Conservation (phyloP, 768 basidiomycete genomes). For the Phylloporus scabripes region DNA sequence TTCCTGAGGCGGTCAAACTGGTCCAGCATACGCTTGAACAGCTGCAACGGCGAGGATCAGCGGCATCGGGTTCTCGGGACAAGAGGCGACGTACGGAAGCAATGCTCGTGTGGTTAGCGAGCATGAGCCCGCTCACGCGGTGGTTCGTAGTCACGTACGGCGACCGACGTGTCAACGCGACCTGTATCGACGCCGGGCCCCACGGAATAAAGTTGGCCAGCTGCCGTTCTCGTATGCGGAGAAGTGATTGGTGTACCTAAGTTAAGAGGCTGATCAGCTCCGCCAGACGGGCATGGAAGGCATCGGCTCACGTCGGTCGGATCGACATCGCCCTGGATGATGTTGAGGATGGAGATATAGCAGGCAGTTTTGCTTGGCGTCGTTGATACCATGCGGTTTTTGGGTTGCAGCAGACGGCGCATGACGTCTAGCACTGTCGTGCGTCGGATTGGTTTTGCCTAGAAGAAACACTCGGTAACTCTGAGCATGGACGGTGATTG, state of each 20-base stretch:
- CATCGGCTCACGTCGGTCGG: constrained; percentile 73
- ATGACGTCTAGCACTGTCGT: constrained; percentile 98
- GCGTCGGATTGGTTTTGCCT: constrained; percentile 94
- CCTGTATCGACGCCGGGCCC: constrained; percentile 98
- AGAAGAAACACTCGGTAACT: not conserved
- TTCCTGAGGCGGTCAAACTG: constrained; percentile 86
- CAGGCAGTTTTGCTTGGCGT: constrained; percentile 88
- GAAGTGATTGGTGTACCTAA: constrained; percentile 93
- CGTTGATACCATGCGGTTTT: constrained; percentile 97
- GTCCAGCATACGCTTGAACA: constrained; percentile 94
- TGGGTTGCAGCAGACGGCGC: constrained; percentile 94
- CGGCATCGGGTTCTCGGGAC: not conserved
- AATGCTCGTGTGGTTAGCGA: constrained; percentile 99
- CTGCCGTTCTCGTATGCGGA: constrained; percentile 94
- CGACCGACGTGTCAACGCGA: constrained; percentile 86
- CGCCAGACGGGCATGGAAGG: not conserved
- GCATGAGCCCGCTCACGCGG: constrained; percentile 96
- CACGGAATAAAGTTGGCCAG: constrained; percentile 98
- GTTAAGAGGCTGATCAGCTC: not conserved
- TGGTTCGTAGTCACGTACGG: constrained; percentile 87
- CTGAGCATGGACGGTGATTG: not conserved
- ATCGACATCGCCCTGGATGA: constrained; percentile 98
- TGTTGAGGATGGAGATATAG: constrained; percentile 96
- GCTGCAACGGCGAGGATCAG: constrained; percentile 35
- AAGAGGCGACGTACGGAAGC: constrained; percentile 62